Percentiles rank a stretch among this genome's conserved stretches.
phyloP scores from a whole-genome alignment of 108 stramenopile genomes.

The Nitzschia sp. region DNA sequence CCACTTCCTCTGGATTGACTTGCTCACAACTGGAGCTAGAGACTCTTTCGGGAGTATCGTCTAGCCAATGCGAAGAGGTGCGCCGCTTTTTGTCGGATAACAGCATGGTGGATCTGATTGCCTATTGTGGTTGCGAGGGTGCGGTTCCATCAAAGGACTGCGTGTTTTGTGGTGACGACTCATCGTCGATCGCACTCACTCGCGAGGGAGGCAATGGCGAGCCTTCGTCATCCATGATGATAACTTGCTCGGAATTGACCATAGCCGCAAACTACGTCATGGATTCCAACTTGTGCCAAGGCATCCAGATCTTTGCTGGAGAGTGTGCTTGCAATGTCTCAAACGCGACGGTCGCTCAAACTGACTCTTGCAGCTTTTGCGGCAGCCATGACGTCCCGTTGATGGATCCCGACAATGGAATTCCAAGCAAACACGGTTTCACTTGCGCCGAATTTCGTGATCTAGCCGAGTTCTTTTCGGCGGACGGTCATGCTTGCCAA shows the following conservation, averaged over 20 bases:
- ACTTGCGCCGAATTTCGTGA: not conserved
- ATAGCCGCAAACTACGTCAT: not conserved
- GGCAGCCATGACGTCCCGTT: not conserved
- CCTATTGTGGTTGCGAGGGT: slow-evolving; percentile 5
- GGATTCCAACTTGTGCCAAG: not conserved
- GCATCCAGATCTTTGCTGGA: not conserved
- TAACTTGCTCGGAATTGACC: not conserved
- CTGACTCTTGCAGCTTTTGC: not conserved
- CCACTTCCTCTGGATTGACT: not conserved
- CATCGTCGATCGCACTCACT: not conserved
- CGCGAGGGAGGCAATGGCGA: not conserved
- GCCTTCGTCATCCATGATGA: too few relatives aligned
- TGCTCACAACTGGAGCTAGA: not conserved
- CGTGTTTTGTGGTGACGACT: not conserved
- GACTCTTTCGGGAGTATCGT: not conserved
- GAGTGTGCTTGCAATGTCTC: not conserved
- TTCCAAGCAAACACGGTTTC: not conserved
- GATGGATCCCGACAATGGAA: not conserved
- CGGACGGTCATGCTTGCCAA: not conserved
- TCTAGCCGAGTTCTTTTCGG: not conserved
- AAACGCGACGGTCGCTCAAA: not conserved
- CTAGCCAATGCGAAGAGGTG: not conserved
- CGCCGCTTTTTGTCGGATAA: not conserved
- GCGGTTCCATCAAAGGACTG: not conserved
- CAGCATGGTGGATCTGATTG: not conserved